These are phyloP conservation scores for Selaginella tamariscina DNA, from an alignment of 75 land plant species.

Conservation along the genomic window DNA sequence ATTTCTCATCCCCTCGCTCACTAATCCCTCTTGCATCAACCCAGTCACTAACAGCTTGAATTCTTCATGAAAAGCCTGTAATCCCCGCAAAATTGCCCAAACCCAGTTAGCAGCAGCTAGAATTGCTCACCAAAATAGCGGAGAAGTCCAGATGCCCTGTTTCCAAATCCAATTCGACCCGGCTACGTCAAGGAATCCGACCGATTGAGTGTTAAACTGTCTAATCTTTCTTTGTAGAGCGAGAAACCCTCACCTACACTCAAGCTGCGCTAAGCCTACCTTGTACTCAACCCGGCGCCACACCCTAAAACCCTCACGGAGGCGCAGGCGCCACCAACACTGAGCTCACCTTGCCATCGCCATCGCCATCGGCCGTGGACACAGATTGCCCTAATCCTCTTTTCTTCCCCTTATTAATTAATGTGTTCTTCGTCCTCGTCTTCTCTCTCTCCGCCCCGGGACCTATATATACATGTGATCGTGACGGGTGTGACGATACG, in stretches of 20 bases:
- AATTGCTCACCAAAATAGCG: not conserved
- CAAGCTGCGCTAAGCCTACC: not conserved
- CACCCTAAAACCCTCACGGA: not conserved
- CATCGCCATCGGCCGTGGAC: too few species aligned
- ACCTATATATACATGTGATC: not conserved
- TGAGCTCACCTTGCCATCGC: not conserved
- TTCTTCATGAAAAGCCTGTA: not conserved
- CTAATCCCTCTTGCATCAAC: not conserved
- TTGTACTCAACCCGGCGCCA: not conserved
- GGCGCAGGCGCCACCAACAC: not conserved
- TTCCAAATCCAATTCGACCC: not conserved
- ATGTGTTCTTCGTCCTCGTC: not conserved
- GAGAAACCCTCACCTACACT: not conserved
- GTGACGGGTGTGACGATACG: not conserved
- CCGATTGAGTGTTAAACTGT: too few species aligned
- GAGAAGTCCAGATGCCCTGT: not conserved
- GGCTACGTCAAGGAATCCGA: too few species aligned
- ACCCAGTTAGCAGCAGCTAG: not conserved
- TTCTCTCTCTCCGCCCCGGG: not conserved
- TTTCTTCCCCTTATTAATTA: not conserved
- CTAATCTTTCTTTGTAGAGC: too few species aligned
- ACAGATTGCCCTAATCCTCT: not conserved
- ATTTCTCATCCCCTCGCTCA: conserved; percentile 7
- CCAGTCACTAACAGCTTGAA: not conserved
- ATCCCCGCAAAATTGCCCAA: not conserved